Evolutionary conservation across 2,329 filamentous ascomycete genomes (phyloP), one percentile per base, ranked within the genome.

Genomic region (Sclerotinia nivalis): DNA sequence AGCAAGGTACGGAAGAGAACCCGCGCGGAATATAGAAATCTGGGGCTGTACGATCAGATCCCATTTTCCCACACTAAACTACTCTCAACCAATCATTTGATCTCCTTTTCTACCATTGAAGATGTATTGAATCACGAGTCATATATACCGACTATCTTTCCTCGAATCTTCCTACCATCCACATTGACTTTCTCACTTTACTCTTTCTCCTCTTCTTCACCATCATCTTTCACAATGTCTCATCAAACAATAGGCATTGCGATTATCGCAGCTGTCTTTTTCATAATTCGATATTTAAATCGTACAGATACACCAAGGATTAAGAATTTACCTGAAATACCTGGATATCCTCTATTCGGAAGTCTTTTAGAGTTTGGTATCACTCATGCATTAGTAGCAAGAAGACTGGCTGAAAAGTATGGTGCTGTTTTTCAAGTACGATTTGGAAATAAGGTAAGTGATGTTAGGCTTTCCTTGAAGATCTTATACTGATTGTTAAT

Each of bases 401-500:
- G 28, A n/a, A 52, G 52, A 58, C 55, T 72, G 20, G 71, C 69
- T 0, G 70, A 69, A 25, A 69, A 71, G 55, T 72, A 71, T 69
- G 71, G 71, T 9, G 62, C 69, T 1, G 71, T 72, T 18, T 72
- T 72, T 45, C 71, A 72, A 71, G 71, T 71, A 1, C 31, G 71
- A 58, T 60, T 72, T 10, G 71, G 71, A 47, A 72, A 72, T 25
- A 55, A 61, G 52, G 71, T 69, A 37, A 20, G 69, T 31, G 78
- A 84, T 3, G 85, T 85, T 0, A 84, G 82, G 70, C 77, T 80
- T 13, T 78, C 88, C 9, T 86, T 71, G 82, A 83, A 2, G 80
- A 84, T 15, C 84, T 87, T 74, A 81, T 83, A 8, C 69, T 72
- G 5, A 66, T 25, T n/a, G 2, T 18, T 22, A 28, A 52, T 37